Evolutionary conservation across 2,329 filamentous ascomycete species (phyloP).

Genomic region (Botryotinia globosa): DNA sequence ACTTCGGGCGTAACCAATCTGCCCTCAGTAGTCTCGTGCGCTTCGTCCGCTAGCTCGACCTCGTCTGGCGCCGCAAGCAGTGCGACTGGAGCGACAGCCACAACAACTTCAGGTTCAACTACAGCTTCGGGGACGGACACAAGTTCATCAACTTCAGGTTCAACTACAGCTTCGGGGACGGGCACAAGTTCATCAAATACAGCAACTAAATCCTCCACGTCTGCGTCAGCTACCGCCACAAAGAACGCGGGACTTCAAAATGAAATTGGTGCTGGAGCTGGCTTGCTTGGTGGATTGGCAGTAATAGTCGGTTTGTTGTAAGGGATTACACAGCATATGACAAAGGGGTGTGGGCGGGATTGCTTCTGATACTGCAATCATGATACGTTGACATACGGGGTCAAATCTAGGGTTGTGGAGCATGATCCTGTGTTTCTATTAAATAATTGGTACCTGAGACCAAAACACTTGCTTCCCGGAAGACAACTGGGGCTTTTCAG

Average conservation of each 20-base stretch:
- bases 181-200: background rate
- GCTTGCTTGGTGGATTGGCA: slow-evolving; percentile 31
- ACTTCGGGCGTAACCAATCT: slow-evolving; percentile 38
- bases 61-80: slow-evolving; percentile 12
- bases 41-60: slow-evolving; percentile 12
- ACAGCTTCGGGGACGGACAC: background rate
- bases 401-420: slow-evolving; percentile 8
- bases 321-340: slow-evolving; percentile 16
- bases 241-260: slow-evolving; percentile 27
- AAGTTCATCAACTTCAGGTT: background rate
- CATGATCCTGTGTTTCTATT: background rate
- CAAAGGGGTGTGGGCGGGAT: background rate
- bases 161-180: background rate
- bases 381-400: background rate
- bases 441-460: background rate
- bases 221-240: slow-evolving; percentile 25
- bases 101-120: background rate
- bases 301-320: slow-evolving; percentile 30
- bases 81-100: background rate
- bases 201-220: slow-evolving; percentile 1
- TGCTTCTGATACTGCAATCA: background rate
- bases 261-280: slow-evolving; percentile 28
- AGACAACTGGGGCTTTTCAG: slow-evolving; percentile 2
- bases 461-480: background rate
- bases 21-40: slow-evolving; percentile 29